Conservation (phyloP, 129 eudicot species). For the Flaveria bidentis region DNA sequence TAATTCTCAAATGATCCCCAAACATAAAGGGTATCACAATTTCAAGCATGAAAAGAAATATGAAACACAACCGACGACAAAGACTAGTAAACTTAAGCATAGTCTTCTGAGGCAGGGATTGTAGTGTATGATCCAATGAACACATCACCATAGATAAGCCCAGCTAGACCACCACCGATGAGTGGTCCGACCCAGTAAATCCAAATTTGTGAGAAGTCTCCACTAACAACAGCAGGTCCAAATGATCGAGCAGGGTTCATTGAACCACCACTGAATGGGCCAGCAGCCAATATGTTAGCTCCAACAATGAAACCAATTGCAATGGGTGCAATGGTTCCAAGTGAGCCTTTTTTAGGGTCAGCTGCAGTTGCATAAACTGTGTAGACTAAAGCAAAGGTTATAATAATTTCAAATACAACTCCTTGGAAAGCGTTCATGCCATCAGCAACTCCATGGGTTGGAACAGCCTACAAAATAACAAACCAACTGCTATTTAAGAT, state of each 20-base stretch:
- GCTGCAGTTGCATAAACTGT: constrained; percentile 70
- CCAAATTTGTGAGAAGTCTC: constrained; percentile 54
- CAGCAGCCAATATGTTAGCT: constrained; percentile 71
- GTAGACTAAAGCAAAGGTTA: constrained; percentile 63
- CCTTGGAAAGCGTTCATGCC: constrained; percentile 52
- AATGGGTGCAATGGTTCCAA: constrained; percentile 59
- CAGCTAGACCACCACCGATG: constrained; percentile 75
- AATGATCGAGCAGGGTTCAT: constrained; percentile 81
- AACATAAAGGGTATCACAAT: constrained; percentile 23
- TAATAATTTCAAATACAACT: constrained; percentile 54
- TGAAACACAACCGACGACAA: constrained; percentile 15
- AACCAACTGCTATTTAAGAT: background rate
- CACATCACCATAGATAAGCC: constrained; percentile 58
- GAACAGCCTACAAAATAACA: constrained; percentile 46
- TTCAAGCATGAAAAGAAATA: constrained; percentile 28
- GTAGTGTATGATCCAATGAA: constrained; percentile 50
- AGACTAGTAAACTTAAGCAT: constrained; percentile 36
- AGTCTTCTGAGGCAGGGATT: constrained; percentile 46
- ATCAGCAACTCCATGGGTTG: constrained; percentile 53
- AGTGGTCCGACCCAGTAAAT: constrained; percentile 83
- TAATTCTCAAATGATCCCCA: constrained; percentile 20
- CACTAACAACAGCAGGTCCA: constrained; percentile 63
- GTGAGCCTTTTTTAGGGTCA: constrained; percentile 66
- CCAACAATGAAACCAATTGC: constrained; percentile 69
- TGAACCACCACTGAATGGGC: constrained; percentile 70